Evolutionary conservation across 345 rosid species (phyloP).

Genomic region (Eucalyptus rudis): DNA sequence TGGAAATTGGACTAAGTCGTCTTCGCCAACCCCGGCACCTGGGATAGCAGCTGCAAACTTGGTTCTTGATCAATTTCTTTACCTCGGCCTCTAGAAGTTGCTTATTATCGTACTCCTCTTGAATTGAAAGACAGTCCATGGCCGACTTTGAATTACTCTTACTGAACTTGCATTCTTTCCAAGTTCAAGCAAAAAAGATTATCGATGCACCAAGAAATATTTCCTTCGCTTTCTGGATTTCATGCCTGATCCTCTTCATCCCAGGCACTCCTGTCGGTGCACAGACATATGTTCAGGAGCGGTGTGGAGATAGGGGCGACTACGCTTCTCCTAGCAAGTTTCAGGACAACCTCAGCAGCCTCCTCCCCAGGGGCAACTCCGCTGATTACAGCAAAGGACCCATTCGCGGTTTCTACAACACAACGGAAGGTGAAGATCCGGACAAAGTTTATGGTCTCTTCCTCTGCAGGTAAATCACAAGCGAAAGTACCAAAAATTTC

Average conservation of each 20-base stretch:
- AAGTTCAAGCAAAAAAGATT: neutral
- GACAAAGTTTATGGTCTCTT: constrained; percentile 1
- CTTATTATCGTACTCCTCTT: neutral
- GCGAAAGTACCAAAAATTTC: neutral
- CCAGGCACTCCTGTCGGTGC: neutral
- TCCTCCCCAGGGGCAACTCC: neutral
- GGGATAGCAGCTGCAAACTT: neutral
- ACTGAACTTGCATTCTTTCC: neutral
- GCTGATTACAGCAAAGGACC: neutral
- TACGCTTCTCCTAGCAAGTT: neutral
- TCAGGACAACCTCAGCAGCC: neutral
- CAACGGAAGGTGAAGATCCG: neutral
- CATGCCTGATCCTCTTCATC: neutral
- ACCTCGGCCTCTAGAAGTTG: neutral
- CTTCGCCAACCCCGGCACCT: neutral
- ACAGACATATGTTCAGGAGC: neutral
- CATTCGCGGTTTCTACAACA: neutral
- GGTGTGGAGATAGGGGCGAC: neutral
- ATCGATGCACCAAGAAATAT: neutral
- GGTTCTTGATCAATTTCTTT: neutral
- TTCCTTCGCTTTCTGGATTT: neutral
- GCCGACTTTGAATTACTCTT: neutral
- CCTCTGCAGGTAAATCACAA: neutral
- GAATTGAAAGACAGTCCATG: neutral
- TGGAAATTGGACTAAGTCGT: neutral